Conservation (phyloP, 352 stramenopile genomes). For the Phytopythium aichiense region DNA sequence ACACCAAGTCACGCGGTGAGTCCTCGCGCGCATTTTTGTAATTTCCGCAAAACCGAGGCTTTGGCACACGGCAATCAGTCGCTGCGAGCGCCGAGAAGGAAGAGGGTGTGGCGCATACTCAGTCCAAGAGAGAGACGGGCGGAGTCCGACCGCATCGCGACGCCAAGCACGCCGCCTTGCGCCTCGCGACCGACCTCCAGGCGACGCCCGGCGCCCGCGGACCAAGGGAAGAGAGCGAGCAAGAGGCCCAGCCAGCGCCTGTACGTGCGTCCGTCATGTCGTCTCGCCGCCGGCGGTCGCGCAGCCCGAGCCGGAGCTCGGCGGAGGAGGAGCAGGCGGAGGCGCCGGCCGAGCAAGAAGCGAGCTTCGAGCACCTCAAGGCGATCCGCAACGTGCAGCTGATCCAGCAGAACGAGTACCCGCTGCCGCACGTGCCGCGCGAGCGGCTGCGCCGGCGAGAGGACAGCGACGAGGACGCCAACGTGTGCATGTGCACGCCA, state of each 20-base stretch:
- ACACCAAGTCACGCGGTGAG: neutral
- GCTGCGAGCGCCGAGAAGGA: neutral
- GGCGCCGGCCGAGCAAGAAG: neutral
- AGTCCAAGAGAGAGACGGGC: slow-evolving; percentile 5
- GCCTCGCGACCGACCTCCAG: neutral
- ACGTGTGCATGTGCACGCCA: slow-evolving; percentile 56
- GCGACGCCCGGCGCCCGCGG: neutral
- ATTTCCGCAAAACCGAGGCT: neutral
- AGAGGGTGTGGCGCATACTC: neutral
- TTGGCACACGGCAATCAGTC: slow-evolving; percentile 2
- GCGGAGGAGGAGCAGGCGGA: too few relatives aligned
- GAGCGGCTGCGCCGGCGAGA: slow-evolving; percentile 33
- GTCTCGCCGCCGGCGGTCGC: slow-evolving; percentile 2
- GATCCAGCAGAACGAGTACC: slow-evolving; percentile 70
- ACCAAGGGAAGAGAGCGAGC: too few relatives aligned
- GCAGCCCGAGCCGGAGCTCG: neutral
- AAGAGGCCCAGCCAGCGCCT: neutral
- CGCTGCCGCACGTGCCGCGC: slow-evolving; percentile 44
- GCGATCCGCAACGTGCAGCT: slow-evolving; percentile 59
- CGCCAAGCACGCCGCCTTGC: neutral
- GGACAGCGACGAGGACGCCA: slow-evolving; percentile 37
- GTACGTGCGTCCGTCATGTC: neutral
- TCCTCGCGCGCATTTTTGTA: slow-evolving; percentile 1
- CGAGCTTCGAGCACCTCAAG: slow-evolving; percentile 61
- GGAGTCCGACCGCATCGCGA: neutral